These are phyloP conservation scores for Boletus sp. DNA, from an alignment of 768 basidiomycete genomes.

Conservation along the genomic window DNA sequence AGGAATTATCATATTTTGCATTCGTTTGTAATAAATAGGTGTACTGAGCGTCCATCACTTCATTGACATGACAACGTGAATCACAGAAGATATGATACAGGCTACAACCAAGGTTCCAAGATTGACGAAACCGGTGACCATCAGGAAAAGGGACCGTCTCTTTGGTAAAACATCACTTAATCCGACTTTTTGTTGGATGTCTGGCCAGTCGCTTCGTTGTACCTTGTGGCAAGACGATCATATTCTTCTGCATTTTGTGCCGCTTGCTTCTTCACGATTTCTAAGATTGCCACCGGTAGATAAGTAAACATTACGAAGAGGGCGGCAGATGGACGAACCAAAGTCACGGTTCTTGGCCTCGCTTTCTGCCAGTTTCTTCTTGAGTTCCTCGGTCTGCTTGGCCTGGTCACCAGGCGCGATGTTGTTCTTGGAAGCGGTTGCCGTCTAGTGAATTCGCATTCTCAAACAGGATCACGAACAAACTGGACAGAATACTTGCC, in stretches of 20 bases:
- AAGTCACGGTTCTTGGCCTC: slow-evolving; percentile 65
- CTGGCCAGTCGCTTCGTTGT: slow-evolving; percentile 66
- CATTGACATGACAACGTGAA: too few species aligned
- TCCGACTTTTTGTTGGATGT: slow-evolving; percentile 65
- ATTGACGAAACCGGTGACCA: too few species aligned
- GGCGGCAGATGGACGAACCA: slow-evolving; percentile 39
- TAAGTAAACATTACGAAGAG: not conserved
- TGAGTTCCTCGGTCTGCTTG: slow-evolving; percentile 61
- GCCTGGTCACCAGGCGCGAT: slow-evolving; percentile 21
- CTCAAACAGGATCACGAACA: not conserved
- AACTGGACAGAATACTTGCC: slow-evolving; percentile 20
- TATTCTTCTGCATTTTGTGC: slow-evolving; percentile 76
- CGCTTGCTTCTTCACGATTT: slow-evolving; percentile 81
- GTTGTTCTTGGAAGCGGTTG: slow-evolving; percentile 31
- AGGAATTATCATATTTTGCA: too few species aligned
- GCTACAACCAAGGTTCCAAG: too few species aligned
- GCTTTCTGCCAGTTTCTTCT: slow-evolving; percentile 58
- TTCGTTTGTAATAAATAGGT: too few species aligned
- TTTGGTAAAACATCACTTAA: slow-evolving; percentile 27
- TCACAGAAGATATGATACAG: too few species aligned
- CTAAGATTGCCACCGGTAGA: slow-evolving; percentile 34
- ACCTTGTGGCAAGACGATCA: slow-evolving; percentile 76
- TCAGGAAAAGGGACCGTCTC: too few species aligned
- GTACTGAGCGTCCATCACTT: too few species aligned
- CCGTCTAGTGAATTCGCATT: slow-evolving; percentile 27